These are phyloP conservation scores for Paspalum notatum DNA, from an alignment of 176 grass and related monocot genomes.

Conservation along the genomic window DNA sequence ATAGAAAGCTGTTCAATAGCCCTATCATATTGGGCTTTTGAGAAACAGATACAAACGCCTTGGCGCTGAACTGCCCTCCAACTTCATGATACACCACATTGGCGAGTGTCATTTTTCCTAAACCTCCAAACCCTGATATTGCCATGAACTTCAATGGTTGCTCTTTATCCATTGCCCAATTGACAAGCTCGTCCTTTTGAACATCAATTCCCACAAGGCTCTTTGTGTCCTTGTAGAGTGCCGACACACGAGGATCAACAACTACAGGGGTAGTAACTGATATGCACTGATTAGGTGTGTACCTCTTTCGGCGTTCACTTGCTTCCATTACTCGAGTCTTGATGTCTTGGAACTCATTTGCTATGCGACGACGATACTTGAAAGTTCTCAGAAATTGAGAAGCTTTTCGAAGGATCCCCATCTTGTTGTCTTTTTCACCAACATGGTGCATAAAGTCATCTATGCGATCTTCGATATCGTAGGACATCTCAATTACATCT, in stretches of 20 bases:
- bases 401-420: neutral
- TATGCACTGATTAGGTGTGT: neutral
- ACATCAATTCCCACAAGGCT: neutral
- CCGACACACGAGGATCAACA: neutral
- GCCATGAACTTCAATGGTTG: slow-evolving; percentile 7
- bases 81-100: slow-evolving; percentile 2
- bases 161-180: neutral
- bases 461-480: slow-evolving; percentile 6
- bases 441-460: neutral
- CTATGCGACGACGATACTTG: neutral
- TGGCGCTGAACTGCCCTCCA: neutral
- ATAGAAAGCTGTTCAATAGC: neutral
- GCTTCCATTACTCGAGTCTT: neutral
- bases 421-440: neutral
- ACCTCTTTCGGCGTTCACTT: neutral
- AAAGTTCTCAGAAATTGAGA: neutral
- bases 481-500: neutral
- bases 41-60: neutral
- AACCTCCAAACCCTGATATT: slow-evolving; percentile 11
- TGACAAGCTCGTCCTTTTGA: neutral
- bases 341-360: neutral
- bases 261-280: accelerated
- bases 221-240: neutral
- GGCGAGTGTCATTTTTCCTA: slow-evolving; percentile 23
- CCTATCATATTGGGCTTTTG: neutral